Evolutionary conservation across 768 basidiomycete species (phyloP).

Genomic region (Boletus eberwhitei): DNA sequence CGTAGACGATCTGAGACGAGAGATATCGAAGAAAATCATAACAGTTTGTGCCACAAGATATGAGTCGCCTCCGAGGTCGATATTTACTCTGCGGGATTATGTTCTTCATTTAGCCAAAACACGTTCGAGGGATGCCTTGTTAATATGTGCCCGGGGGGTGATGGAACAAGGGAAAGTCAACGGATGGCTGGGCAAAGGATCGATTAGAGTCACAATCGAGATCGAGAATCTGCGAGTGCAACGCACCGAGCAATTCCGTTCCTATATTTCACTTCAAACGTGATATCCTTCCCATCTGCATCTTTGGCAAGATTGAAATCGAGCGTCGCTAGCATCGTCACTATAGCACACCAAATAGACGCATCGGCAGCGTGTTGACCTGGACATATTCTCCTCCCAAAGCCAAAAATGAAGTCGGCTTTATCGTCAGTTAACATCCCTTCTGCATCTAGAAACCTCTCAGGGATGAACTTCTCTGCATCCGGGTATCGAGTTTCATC

Average conservation of each 20-base stretch:
- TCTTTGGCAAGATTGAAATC: slow-evolving; percentile 15
- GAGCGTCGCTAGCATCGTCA: slow-evolving; percentile 22
- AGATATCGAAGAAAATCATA: no score
- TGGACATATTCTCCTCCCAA: slow-evolving; percentile 16
- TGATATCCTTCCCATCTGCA: slow-evolving; percentile 1
- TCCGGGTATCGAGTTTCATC: slow-evolving; percentile 19
- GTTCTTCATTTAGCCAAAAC: background rate
- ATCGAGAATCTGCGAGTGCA: background rate
- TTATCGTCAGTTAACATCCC: slow-evolving; percentile 10
- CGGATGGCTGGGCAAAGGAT: slow-evolving; percentile 1
- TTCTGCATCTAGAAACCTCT: slow-evolving; percentile 8
- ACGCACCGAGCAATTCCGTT: slow-evolving; percentile 9
- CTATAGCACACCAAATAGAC: slow-evolving; percentile 10
- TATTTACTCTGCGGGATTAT: background rate
- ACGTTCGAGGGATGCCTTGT: slow-evolving; percentile 5
- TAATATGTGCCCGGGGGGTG: slow-evolving; percentile 6
- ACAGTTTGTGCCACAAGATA: background rate
- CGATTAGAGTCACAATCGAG: background rate
- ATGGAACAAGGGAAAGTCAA: slow-evolving; percentile 17
- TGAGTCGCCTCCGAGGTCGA: background rate
- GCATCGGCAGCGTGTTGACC: slow-evolving; percentile 8
- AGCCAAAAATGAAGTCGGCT: slow-evolving; percentile 14
- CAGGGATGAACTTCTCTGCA: slow-evolving; percentile 12
- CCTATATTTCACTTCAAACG: slow-evolving; percentile 1
- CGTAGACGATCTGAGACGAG: no score